A percentile compares a stretch with the other conserved stretches of the same genome.
Conservation (phyloP, 345 rosid genomes). For the Xanthoceras sorbifolium region DNA sequence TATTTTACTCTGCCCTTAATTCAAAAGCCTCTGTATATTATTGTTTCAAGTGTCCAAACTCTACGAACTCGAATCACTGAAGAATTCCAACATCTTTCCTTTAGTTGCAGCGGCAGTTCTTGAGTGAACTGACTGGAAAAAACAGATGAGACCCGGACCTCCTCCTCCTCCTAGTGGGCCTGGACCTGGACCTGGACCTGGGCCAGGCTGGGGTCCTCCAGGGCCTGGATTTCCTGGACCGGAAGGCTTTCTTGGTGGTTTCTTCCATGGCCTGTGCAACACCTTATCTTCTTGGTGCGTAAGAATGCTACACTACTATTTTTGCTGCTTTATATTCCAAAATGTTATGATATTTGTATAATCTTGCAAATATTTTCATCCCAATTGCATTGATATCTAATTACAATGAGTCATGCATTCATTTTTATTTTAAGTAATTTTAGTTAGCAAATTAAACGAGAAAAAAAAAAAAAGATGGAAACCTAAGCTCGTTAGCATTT, state of each 20-base stretch:
- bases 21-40: background rate
- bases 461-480: background rate
- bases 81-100: background rate
- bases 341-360: too few relatives aligned
- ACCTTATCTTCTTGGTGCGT: constrained; percentile 32
- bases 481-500: background rate
- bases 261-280: constrained; percentile 32
- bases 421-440: too few relatives aligned
- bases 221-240: constrained; percentile 21
- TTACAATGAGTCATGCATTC: too few relatives aligned
- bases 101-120: background rate
- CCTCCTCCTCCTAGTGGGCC: constrained; percentile 27
- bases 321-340: background rate
- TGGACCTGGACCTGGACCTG: constrained; percentile 27
- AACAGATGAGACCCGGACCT: constrained; percentile 23
- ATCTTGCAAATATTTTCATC: too few relatives aligned
- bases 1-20: background rate
- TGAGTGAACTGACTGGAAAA: background rate
- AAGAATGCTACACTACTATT: background rate
- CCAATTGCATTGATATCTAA: background rate
- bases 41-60: background rate
- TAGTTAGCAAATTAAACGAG: too few relatives aligned
- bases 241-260: constrained; percentile 14
- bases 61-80: background rate
- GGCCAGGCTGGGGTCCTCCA: constrained; percentile 18